Conservation (phyloP, 805 yeast species). For the Starmerella sp. region DNA sequence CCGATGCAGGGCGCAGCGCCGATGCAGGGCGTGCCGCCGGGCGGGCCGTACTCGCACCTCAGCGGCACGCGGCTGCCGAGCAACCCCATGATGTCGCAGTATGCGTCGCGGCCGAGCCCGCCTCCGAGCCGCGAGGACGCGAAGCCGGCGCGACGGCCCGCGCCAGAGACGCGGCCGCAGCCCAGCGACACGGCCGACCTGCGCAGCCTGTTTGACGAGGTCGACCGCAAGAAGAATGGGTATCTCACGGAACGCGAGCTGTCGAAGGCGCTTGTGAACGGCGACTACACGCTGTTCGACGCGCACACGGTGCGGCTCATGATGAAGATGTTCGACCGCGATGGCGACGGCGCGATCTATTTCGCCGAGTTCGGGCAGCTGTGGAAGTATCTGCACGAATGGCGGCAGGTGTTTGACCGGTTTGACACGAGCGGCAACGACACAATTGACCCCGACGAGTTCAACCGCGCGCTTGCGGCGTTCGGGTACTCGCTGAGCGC, state of each 20-base stretch:
- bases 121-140: not conserved
- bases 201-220: slow-evolving; percentile 46
- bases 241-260: slow-evolving; percentile 46
- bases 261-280: slow-evolving; percentile 46
- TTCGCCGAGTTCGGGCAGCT: slow-evolving; percentile 54
- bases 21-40: not conserved
- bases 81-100: not conserved
- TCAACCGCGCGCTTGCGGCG: slow-evolving; percentile 46
- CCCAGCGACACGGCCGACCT: slow-evolving; percentile 16
- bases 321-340: slow-evolving; percentile 51
- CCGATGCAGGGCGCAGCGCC: not conserved
- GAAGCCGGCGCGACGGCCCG: not conserved
- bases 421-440: slow-evolving; percentile 52
- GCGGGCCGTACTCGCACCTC: not conserved
- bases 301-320: slow-evolving; percentile 49
- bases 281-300: slow-evolving; percentile 53
- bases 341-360: slow-evolving; percentile 35
- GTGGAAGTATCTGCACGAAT: slow-evolving; percentile 58
- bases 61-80: not conserved
- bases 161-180: not conserved
- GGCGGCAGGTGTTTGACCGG: slow-evolving; percentile 51
- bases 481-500: slow-evolving; percentile 55
- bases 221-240: slow-evolving; percentile 46
- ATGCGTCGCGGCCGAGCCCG: not conserved
- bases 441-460: slow-evolving; percentile 55